A percentile compares a stretch with the other conserved stretches of the same genome.
phyloP scores from a whole-genome alignment of 768 basidiomycete species.

The Russula sp. region DNA sequence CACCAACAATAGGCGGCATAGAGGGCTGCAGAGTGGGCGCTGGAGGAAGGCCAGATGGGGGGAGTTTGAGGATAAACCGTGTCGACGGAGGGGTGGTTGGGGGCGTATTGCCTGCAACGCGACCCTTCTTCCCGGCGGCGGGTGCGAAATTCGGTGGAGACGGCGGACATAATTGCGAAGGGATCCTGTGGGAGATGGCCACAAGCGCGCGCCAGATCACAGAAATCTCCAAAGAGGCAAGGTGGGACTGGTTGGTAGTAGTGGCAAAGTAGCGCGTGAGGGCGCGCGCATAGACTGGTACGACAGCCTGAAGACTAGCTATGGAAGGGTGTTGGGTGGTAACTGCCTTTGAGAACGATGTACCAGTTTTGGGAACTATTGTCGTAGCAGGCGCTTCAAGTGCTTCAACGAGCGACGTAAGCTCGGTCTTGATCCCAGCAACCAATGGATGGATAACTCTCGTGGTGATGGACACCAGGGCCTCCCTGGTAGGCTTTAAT shows the following conservation, averaged over 20 bases:
- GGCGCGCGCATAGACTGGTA: conserved; percentile 56
- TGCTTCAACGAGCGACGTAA: conserved; percentile 56
- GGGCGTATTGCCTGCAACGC: conserved; percentile 39
- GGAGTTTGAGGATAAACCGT: conserved; percentile 62
- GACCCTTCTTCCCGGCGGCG: conserved; percentile 27
- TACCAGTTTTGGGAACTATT: conserved; percentile 1
- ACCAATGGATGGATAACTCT: conserved; percentile 64
- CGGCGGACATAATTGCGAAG: conserved; percentile 36
- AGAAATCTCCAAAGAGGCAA: conserved; percentile 69
- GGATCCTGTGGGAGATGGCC: conserved; percentile 55
- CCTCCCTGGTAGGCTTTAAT: conserved; percentile 61
- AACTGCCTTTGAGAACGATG: neutral
- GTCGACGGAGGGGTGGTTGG: conserved; percentile 51
- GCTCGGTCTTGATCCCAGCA: conserved; percentile 51
- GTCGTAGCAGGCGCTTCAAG: conserved; percentile 42
- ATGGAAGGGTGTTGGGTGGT: conserved; percentile 54
- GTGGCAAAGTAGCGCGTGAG: conserved; percentile 52
- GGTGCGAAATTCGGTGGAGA: conserved; percentile 34
- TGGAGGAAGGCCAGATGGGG: conserved; percentile 60
- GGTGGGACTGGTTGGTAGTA: conserved; percentile 48
- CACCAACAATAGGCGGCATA: conserved; percentile 43
- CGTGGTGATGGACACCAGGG: conserved; percentile 59
- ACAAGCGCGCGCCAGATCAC: conserved; percentile 70
- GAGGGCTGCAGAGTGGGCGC: conserved; percentile 37
- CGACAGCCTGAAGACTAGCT: conserved; percentile 46